Percentiles rank a stretch among this genome's conserved stretches.
Conservation (phyloP, 2,329 filamentous ascomycete species). For the Truncatella angustata region DNA sequence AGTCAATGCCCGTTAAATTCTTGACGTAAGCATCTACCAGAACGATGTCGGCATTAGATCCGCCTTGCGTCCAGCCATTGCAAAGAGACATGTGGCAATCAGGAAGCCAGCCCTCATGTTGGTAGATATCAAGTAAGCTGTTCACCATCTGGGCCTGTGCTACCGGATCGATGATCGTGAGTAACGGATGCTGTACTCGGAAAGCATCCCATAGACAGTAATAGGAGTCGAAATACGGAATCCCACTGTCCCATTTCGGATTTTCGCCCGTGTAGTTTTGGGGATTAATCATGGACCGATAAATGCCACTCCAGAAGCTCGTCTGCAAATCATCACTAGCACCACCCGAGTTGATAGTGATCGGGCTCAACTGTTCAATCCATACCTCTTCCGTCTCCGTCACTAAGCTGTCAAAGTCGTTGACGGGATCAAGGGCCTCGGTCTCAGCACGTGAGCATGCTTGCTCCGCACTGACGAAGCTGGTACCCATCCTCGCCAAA, state of each 20-base stretch:
- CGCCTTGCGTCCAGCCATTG: constrained; percentile 66
- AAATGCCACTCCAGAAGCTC: constrained; percentile 62
- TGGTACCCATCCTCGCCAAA: constrained; percentile 60
- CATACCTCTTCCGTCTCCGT: constrained; percentile 50
- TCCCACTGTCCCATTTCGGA: constrained; percentile 56
- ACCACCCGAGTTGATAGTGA: constrained; percentile 47
- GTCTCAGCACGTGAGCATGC: constrained; percentile 61
- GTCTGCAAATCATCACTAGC: constrained; percentile 51
- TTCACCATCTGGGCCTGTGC: constrained; percentile 61
- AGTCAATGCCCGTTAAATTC: constrained; percentile 57
- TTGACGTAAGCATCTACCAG: constrained; percentile 63
- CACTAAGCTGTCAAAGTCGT: constrained; percentile 54
- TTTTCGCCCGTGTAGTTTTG: constrained; percentile 68
- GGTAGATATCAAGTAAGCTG: constrained; percentile 64
- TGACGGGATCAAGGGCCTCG: constrained; percentile 59
- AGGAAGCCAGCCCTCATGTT: constrained; percentile 63
- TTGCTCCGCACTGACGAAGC: constrained; percentile 59
- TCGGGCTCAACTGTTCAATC: constrained; percentile 53
- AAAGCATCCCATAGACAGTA: constrained; percentile 63
- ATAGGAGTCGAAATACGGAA: constrained; percentile 62
- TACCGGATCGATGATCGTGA: constrained; percentile 61
- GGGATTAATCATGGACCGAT: constrained; percentile 60
- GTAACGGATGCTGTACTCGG: constrained; percentile 59
- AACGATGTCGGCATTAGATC: constrained; percentile 65
- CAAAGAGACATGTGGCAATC: constrained; percentile 68